Base-by-base conservation (phyloP, 2,329 filamentous ascomycete species). In the Fusarium pseudoanthophilum region DNA sequence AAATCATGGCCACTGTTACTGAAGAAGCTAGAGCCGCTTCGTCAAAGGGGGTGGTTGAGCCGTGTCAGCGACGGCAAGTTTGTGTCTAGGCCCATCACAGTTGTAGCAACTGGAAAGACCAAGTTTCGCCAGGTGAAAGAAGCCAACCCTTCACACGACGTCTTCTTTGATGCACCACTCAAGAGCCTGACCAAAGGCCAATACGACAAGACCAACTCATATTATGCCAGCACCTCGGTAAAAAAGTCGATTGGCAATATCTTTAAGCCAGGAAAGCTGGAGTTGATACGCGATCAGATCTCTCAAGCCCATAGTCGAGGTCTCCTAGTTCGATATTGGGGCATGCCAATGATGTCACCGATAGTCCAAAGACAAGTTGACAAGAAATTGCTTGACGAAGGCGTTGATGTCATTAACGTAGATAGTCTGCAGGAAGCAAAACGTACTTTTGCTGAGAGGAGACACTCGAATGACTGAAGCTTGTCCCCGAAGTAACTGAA, bases 161-260 rank as follows among this genome's bases (percentile, higher is more conserved):
- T 89, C 61, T 92, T 92, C 80, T 91, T 90, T 77, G 92, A 93
- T 73, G 91, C 91, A 1, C 91, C 91, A 0, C 83, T 93, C 1
- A 80, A 84, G 62, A 77, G 82, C 77, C 77, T 86, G 7, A 68
- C 78, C 3, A 66, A 71, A 14, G 76, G 75, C 16, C 42, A 43
- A 0, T 92, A 87, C 80, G 84, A 85, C 75, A 64, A 76, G 3
- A 81, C 82, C 24, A 93, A 92, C 79, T 92, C 90, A 7, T 91
- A 90, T 81, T 93, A 93, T 79, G 90, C 91, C 24, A 91, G 88
- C 53, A 85, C 87, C 7, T 86, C 88, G 21, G 91, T 93, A 77
- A 81, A 80, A 24, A 77, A 80, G 7, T 79, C 86, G 2, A 84
- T 93, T 20, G 92, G 90, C 5, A 51, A 85, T 6, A 78, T 92